These are phyloP conservation scores for Trichoderma cornu-damae DNA, from an alignment of 2,329 filamentous ascomycete species.

Conservation along the genomic window DNA sequence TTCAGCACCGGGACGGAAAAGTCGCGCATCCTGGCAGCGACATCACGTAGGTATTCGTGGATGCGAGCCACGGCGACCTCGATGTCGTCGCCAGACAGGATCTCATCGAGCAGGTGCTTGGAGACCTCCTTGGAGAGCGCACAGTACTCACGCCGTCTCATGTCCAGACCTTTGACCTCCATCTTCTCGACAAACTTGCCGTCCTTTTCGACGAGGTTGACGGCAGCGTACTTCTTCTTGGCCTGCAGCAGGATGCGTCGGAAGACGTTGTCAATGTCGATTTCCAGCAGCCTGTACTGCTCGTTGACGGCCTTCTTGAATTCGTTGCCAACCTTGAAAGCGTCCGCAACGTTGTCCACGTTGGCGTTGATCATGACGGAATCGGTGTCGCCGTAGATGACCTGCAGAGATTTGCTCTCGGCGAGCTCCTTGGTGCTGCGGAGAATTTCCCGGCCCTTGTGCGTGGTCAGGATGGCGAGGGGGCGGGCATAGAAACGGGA, in stretches of 20 bases:
- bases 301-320: slow-evolving; percentile 96
- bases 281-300: slow-evolving; percentile 85
- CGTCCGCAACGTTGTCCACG: slow-evolving; percentile 85
- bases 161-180: slow-evolving; percentile 96
- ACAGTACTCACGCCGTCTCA: slow-evolving; percentile 96
- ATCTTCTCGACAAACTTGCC: slow-evolving; percentile 91
- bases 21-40: slow-evolving; percentile 81
- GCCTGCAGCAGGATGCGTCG: slow-evolving; percentile 87
- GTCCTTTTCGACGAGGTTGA: slow-evolving; percentile 85
- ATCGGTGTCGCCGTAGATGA: slow-evolving; percentile 98
- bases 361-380: slow-evolving; percentile 99
- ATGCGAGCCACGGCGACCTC: slow-evolving; percentile 84
- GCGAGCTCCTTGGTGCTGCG: slow-evolving; percentile 93
- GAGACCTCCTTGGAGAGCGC: slow-evolving; percentile 93
- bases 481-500: slow-evolving; percentile 96
- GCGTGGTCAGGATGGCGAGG: slow-evolving; percentile 90
- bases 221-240: slow-evolving; percentile 98
- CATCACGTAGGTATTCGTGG: slow-evolving; percentile 84
- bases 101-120: slow-evolving; percentile 81
- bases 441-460: slow-evolving; percentile 95
- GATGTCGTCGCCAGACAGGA: slow-evolving; percentile 87
- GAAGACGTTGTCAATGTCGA: slow-evolving; percentile 98
- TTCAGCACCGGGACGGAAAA: slow-evolving; percentile 70
- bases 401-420: slow-evolving; percentile 82
- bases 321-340: slow-evolving; percentile 83